Percentiles rank a stretch among this genome's conserved stretches.
phyloP scores from a whole-genome alignment of 2,329 filamentous ascomycete genomes.

The Calonectria honghensis region DNA sequence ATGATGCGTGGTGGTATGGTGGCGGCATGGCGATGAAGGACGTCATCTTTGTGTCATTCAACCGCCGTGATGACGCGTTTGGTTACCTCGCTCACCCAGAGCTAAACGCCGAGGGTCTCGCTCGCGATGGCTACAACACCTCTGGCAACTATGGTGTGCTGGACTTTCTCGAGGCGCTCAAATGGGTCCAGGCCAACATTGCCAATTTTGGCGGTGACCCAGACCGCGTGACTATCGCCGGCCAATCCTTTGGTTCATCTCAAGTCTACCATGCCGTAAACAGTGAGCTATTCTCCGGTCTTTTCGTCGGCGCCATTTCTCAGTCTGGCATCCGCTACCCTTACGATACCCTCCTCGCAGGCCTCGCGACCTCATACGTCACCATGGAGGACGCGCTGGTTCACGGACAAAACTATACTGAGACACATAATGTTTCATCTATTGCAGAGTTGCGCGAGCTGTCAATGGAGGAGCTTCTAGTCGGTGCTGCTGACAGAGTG shows the following conservation, averaged over 20 bases:
- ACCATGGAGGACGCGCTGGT: slow-evolving; percentile 5
- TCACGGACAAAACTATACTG: slow-evolving; percentile 5
- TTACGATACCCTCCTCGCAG: slow-evolving; percentile 7
- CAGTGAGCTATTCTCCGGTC: slow-evolving; percentile 27
- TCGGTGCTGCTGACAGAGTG: neutral
- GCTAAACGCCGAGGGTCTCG: neutral
- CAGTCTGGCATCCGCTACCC: slow-evolving; percentile 36
- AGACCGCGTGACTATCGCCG: slow-evolving; percentile 20
- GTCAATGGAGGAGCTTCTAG: neutral
- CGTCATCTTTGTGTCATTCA: slow-evolving; percentile 26
- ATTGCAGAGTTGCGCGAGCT: slow-evolving; percentile 23
- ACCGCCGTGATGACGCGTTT: slow-evolving; percentile 18
- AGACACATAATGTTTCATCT: slow-evolving; percentile 12
- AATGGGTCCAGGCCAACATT: slow-evolving; percentile 32
- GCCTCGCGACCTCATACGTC: slow-evolving; percentile 3
- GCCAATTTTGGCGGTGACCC: slow-evolving; percentile 30
- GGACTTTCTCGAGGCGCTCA: slow-evolving; percentile 24
- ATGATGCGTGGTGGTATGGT: neutral
- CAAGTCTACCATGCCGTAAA: slow-evolving; percentile 34
- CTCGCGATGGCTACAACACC: neutral
- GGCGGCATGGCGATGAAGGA: slow-evolving; percentile 22
- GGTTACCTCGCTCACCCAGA: slow-evolving; percentile 25
- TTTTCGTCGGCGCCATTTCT: slow-evolving; percentile 30
- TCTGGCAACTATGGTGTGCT: slow-evolving; percentile 32
- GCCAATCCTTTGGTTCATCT: slow-evolving; percentile 24